Percentiles rank a stretch among this genome's conserved stretches.
Conservation (phyloP, 345 rosid genomes). For the Rhizophora apiculata region DNA sequence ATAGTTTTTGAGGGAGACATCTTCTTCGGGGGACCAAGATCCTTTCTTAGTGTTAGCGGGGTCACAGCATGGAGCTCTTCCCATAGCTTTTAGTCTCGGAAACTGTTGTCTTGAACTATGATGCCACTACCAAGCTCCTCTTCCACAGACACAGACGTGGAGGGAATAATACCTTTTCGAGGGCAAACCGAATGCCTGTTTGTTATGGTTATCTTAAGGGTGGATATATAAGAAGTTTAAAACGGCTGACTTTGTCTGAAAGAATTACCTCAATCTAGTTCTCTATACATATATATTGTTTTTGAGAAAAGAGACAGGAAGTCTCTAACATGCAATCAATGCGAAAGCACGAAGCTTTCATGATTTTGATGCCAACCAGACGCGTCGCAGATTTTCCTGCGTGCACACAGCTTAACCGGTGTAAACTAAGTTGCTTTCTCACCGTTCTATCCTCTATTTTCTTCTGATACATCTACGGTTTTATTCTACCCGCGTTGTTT, state of each 20-base stretch:
- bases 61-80: slow-evolving; percentile 41
- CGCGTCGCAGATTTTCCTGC: too few species aligned
- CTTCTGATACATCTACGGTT: too few species aligned
- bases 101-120: neutral
- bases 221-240: neutral
- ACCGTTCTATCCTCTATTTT: too few species aligned
- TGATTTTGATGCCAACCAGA: slow-evolving; percentile 1
- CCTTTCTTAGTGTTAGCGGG: slow-evolving; percentile 33
- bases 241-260: slow-evolving; percentile 22
- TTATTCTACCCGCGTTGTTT: neutral
- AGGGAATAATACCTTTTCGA: too few species aligned
- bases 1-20: slow-evolving; percentile 29
- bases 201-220: slow-evolving; percentile 1
- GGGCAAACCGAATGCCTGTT: neutral
- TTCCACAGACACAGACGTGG: too few species aligned
- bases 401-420: too few species aligned
- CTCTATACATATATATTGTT: too few species aligned
- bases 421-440: too few species aligned
- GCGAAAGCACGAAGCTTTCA: slow-evolving; percentile 10
- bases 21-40: slow-evolving; percentile 44
- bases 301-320: too few species aligned
- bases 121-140: neutral
- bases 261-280: neutral
- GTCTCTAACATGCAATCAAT: slow-evolving; percentile 6
- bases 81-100: slow-evolving; percentile 14